Evolutionary conservation across 805 yeast genomes (phyloP).

Genomic region (Metschnikowia koreensis): DNA sequence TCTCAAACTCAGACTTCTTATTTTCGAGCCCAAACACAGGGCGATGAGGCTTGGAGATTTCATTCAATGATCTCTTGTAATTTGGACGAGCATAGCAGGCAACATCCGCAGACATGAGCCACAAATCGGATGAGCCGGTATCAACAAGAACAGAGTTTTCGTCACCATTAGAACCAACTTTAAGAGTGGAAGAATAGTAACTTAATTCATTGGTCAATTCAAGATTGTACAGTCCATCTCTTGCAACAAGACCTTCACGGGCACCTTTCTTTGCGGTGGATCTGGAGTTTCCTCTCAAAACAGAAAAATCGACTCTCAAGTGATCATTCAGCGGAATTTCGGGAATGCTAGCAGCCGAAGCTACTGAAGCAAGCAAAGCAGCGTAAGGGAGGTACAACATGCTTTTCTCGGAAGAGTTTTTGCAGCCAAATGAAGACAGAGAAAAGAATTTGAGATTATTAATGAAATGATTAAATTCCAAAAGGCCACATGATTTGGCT

Average conservation of each 20-base stretch:
- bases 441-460: too few relatives aligned
- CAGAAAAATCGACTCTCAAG: conserved; percentile 13
- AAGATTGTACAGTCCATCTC: conserved; percentile 9
- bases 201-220: conserved; percentile 10
- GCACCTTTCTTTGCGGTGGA: conserved; percentile 4
- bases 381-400: conserved; percentile 4
- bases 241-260: conserved; percentile 4
- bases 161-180: conserved; percentile 16
- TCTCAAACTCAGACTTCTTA: conserved; percentile 2
- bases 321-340: not conserved
- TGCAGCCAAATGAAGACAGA: too few relatives aligned
- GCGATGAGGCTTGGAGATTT: not conserved
- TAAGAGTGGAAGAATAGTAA: conserved; percentile 12
- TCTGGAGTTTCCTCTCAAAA: conserved; percentile 11
- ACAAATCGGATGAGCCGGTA: conserved; percentile 45
- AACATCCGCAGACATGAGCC: conserved; percentile 33
- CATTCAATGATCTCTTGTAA: not conserved
- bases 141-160: conserved; percentile 37
- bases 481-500: too few relatives aligned
- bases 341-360: conserved; percentile 10
- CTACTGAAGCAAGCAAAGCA: conserved; percentile 4
- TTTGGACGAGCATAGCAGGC: not conserved
- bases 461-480: too few relatives aligned
- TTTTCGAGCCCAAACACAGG: not conserved
- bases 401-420: not conserved